Conservation (phyloP, 352 stramenopile species). For the Pythium plurisporium region DNA sequence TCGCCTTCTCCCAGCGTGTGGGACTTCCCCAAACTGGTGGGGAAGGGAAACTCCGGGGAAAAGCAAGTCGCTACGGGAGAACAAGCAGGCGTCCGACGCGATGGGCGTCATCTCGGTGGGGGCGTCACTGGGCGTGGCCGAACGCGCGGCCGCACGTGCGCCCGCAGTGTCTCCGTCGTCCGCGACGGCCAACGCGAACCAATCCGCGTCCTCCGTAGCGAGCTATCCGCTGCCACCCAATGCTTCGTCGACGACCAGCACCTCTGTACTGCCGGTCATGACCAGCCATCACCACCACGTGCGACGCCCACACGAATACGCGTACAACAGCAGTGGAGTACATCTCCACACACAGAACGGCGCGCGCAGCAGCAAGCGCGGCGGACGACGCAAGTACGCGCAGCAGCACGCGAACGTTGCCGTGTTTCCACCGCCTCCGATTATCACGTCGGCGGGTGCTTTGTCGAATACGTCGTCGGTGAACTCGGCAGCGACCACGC, state of each 20-base stretch:
- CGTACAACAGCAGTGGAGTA: neutral
- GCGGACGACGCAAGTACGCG: slow-evolving; percentile 13
- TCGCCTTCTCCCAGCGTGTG: neutral
- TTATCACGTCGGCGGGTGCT: slow-evolving; percentile 3
- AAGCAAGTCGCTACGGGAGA: neutral
- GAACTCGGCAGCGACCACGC: neutral
- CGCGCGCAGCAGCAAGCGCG: slow-evolving; percentile 8
- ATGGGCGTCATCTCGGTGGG: slow-evolving; percentile 83
- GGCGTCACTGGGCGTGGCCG: slow-evolving; percentile 65
- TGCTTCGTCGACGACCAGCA: neutral
- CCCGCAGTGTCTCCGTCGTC: slow-evolving; percentile 12
- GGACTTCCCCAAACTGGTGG: neutral
- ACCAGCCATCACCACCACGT: slow-evolving; percentile 5
- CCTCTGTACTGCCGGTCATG: too few species aligned
- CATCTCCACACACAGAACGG: neutral
- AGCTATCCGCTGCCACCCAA: neutral
- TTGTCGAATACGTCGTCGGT: neutral
- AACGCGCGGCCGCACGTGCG: slow-evolving; percentile 13
- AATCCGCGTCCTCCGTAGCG: neutral
- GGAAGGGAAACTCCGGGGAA: neutral
- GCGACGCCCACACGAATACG: slow-evolving; percentile 7
- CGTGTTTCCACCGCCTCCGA: slow-evolving; percentile 13
- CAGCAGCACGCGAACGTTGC: slow-evolving; percentile 1
- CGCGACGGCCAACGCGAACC: neutral
- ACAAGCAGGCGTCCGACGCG: too few species aligned